Percentiles rank a stretch among this genome's conserved stretches.
phyloP scores from a whole-genome alignment of 2,329 filamentous ascomycete genomes.

The Xylaria arbuscula region DNA sequence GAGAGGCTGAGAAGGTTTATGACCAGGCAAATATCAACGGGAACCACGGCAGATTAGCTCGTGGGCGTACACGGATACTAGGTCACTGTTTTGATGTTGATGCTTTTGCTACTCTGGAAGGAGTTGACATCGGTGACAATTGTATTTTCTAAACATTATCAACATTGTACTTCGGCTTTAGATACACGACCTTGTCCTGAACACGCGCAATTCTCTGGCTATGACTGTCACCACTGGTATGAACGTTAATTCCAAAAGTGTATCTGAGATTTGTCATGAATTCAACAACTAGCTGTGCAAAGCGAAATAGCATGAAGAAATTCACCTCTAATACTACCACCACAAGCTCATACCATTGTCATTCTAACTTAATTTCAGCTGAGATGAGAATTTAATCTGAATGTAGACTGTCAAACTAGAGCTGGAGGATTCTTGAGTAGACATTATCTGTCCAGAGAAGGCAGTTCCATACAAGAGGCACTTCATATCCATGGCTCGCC shows the following conservation, averaged over 20 bases:
- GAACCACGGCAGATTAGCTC: not conserved
- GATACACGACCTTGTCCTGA: too few species aligned
- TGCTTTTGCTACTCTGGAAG: not conserved
- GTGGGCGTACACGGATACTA: not conserved
- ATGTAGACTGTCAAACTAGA: not conserved
- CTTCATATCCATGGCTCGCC: not conserved
- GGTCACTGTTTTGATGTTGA: not conserved
- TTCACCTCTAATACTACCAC: not conserved
- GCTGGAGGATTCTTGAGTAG: not conserved
- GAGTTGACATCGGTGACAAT: not conserved
- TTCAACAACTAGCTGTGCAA: not conserved
- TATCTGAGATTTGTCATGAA: not conserved
- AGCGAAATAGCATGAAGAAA: not conserved
- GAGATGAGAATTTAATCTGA: not conserved
- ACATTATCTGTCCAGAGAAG: not conserved
- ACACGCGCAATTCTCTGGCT: too few species aligned
- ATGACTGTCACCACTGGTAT: too few species aligned
- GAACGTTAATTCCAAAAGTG: too few species aligned
- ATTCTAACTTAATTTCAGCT: too few species aligned
- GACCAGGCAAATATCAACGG: not conserved
- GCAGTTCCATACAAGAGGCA: not conserved
- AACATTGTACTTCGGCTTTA: not conserved
- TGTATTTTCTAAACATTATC: too few species aligned
- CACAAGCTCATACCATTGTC: not conserved
- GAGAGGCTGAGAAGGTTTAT: conserved; percentile 34